phyloP scores from a whole-genome alignment of 352 stramenopile species.

The Pythium aquatile region DNA sequence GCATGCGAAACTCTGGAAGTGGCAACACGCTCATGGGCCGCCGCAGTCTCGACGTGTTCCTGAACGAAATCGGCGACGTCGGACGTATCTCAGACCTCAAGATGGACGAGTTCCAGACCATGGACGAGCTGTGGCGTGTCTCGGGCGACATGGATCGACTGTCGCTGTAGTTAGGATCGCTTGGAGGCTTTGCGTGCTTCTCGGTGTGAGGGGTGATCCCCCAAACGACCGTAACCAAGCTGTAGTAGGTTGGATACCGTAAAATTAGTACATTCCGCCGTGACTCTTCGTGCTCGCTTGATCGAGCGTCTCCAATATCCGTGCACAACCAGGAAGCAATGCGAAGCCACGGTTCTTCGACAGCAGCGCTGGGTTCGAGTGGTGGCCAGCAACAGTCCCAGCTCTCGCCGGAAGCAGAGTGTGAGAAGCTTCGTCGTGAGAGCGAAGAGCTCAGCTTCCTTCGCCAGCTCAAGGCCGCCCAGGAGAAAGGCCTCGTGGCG shows the following conservation, averaged over 20 bases:
- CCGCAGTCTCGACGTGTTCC: conserved; percentile 69
- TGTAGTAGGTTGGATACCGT: conserved; percentile 20
- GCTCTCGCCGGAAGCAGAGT: conserved; percentile 24
- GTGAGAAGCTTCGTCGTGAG: conserved; percentile 54
- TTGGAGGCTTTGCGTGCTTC: not conserved
- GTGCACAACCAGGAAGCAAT: not conserved
- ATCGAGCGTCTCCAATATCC: not conserved
- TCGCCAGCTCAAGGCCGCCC: conserved; percentile 41
- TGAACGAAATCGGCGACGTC: conserved; percentile 80
- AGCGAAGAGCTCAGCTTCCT: conserved; percentile 60
- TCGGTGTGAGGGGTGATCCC: not conserved
- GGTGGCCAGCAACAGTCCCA: not conserved
- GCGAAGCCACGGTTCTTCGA: not conserved
- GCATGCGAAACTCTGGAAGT: conserved; percentile 62
- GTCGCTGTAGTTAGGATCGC: conserved; percentile 45
- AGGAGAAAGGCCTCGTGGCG: conserved; percentile 40
- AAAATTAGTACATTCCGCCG: conserved; percentile 23
- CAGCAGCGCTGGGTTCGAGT: not conserved
- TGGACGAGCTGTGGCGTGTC: conserved; percentile 81
- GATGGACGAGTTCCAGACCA: conserved; percentile 82
- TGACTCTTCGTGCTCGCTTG: conserved; percentile 16
- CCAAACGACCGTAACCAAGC: not conserved
- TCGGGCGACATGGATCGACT: conserved; percentile 84
- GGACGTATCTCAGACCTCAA: conserved; percentile 81
- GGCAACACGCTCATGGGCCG: conserved; percentile 49